Conservation (phyloP, 176 grass and related monocot species). For the Avena atlantica region DNA sequence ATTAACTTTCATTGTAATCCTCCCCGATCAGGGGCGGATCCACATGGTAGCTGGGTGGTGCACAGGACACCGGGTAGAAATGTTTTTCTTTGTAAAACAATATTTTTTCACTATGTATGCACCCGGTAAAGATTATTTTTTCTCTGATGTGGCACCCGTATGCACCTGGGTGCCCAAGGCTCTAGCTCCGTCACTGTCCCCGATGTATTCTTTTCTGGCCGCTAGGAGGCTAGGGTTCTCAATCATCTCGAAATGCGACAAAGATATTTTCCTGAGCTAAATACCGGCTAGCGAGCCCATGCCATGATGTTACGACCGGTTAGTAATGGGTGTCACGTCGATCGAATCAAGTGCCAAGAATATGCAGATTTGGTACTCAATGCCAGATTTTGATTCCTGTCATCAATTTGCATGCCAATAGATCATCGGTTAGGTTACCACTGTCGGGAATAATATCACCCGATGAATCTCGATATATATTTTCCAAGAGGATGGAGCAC, state of each 20-base stretch:
- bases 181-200: too few relatives aligned
- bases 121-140: too few relatives aligned
- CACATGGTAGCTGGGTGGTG: too few relatives aligned
- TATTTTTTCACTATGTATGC: too few relatives aligned
- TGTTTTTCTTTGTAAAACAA: too few relatives aligned
- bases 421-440: neutral
- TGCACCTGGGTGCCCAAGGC: too few relatives aligned
- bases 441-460: too few relatives aligned
- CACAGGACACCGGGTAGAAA: too few relatives aligned
- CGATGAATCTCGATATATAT: neutral
- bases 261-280: neutral
- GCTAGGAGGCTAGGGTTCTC: neutral
- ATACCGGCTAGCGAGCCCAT: neutral
- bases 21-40: too few relatives aligned
- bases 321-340: conserved; percentile 9
- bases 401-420: neutral
- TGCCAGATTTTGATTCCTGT: neutral
- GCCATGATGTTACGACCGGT: neutral
- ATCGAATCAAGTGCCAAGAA: neutral
- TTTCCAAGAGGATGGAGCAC: neutral
- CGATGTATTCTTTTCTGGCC: too few relatives aligned
- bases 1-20: too few relatives aligned
- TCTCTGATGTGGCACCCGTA: too few relatives aligned
- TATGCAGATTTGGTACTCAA: neutral
- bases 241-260: conserved; percentile 20